Base-by-base conservation (phyloP, 345 rosid genomes). In the Barbarea vulgaris region DNA sequence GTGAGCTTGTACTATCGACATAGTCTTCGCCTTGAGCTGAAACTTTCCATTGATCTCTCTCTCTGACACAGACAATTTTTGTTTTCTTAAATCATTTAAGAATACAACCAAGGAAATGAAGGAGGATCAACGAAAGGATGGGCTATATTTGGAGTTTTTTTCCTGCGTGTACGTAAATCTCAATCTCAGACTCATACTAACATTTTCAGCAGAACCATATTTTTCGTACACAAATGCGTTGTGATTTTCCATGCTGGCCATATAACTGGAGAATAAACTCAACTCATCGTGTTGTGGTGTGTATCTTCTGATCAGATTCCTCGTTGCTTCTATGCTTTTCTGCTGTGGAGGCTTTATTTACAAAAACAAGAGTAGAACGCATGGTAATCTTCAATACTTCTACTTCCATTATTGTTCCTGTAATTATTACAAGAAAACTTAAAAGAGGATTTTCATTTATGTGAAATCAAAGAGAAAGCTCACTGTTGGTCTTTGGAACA, bases 331-430 rank as follows among this genome's bases (percentile, higher is more conserved):
- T 14, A 74, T 86, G 64, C 72, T 90, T n/a, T 79, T 88, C 70
- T 94, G 98, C 79, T 80, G 87, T 80, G 98, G 95, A 59, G 98
- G 92, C 15, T 87, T 89, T 81, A 64, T 91, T 61, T 94, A 94
- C 93, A 94, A 87, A 82, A 90, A n/a, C 95, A 57, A 86, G 85
- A 30, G 88, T 88, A 61, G 95, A 88, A 77, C 82, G 42, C 46
- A 84, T 83, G 73, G 80, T 68, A 59, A 59, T 21, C 30, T 69
- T 61, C 33, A n/a, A 6, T 19, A n/a, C 13, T 15, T 48, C 50
- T 30, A 19, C 27, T 37, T 36, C 7, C 41, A 11, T 57, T 44
- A 42, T 73, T 44, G 15, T 60, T 69, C 21, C 34, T 70, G 25
- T n/a, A n/a, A n/a, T n/a, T n/a, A n/a, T n/a, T n/a, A n/a, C n/a